Percentiles rank a stretch among this genome's conserved stretches.
Evolutionary conservation across 768 basidiomycete genomes (phyloP).

Genomic region (Trametes punicea): DNA sequence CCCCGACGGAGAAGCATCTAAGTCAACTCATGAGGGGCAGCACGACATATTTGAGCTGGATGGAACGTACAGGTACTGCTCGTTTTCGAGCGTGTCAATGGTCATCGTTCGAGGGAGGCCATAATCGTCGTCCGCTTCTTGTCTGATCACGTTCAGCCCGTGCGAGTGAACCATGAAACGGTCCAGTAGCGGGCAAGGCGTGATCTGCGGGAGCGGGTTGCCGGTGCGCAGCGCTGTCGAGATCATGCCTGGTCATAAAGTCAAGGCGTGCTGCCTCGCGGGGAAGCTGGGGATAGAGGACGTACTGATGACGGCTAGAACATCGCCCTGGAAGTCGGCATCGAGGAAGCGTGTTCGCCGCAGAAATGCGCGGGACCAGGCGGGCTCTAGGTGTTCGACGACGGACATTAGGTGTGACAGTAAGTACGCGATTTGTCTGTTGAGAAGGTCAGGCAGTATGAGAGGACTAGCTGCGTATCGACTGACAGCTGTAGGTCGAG

Average conservation of each 20-base stretch:
- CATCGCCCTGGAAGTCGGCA: slow-evolving; percentile 79
- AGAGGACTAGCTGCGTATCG: not conserved
- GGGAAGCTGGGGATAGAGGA: not conserved
- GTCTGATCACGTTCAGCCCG: slow-evolving; percentile 64
- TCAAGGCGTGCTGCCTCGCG: not conserved
- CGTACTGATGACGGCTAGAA: slow-evolving; percentile 77
- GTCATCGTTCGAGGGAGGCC: slow-evolving; percentile 71
- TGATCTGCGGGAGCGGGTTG: slow-evolving; percentile 78
- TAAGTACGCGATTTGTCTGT: slow-evolving; percentile 63
- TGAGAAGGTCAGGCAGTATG: not conserved
- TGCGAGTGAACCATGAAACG: slow-evolving; percentile 48
- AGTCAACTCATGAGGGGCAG: not conserved
- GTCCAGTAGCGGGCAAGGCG: slow-evolving; percentile 63
- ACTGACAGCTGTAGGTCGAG: slow-evolving; percentile 65
- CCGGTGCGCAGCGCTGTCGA: slow-evolving; percentile 74
- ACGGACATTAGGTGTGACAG: slow-evolving; percentile 75
- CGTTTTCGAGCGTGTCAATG: slow-evolving; percentile 66
- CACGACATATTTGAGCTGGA: not conserved
- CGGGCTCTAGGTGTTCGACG: slow-evolving; percentile 65
- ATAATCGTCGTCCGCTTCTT: slow-evolving; percentile 71
- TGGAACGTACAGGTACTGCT: slow-evolving; percentile 69
- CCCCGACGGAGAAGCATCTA: slow-evolving; percentile 71
- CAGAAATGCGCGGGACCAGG: slow-evolving; percentile 77
- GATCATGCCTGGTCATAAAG: slow-evolving; percentile 54
- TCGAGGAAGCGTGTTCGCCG: slow-evolving; percentile 73